These are phyloP conservation scores for Boletus fagicola DNA, from an alignment of 768 basidiomycete genomes.

Conservation along the genomic window DNA sequence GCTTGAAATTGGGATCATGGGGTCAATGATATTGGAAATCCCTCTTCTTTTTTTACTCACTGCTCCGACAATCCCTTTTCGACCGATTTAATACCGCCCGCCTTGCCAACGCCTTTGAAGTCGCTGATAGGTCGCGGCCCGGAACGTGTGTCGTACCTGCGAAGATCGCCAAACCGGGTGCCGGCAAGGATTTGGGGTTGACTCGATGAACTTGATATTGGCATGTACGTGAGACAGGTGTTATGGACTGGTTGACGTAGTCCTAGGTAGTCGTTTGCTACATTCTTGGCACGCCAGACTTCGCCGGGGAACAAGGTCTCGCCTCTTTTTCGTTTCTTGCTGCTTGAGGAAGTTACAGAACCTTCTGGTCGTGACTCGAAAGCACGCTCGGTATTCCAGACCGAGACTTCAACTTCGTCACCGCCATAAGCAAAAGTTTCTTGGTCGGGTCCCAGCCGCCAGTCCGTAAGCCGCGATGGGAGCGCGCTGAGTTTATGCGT, in stretches of 20 bases:
- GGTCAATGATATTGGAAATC: neutral
- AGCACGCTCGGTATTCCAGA: constrained; percentile 73
- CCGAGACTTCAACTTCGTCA: constrained; percentile 79
- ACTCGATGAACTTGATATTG: constrained; percentile 33
- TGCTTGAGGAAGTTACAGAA: constrained; percentile 12
- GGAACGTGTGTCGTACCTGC: constrained; percentile 74
- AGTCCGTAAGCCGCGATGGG: constrained; percentile 67
- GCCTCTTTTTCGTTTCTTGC: constrained; percentile 55
- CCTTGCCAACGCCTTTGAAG: constrained; percentile 59
- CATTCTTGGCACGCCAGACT: constrained; percentile 84
- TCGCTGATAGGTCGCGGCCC: constrained; percentile 65
- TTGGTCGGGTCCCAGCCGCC: constrained; percentile 54
- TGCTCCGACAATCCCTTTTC: constrained; percentile 61
- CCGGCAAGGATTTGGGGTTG: constrained; percentile 63
- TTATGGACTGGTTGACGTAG: constrained; percentile 80
- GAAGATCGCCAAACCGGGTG: constrained; percentile 69
- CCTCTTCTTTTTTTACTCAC: constrained; percentile 41
- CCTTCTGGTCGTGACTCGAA: constrained; percentile 31
- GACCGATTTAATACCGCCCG: constrained; percentile 58
- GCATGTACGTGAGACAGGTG: constrained; percentile 61
- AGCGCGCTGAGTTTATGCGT: constrained; percentile 42
- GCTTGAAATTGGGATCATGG: constrained; percentile 35
- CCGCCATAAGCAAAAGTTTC: constrained; percentile 77
- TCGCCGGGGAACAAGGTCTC: constrained; percentile 67
- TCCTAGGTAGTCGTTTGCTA: constrained; percentile 71